A percentile compares a stretch with the other conserved stretches of the same genome.
phyloP scores from a whole-genome alignment of 441 rosid species.

The Erodium texanum region DNA sequence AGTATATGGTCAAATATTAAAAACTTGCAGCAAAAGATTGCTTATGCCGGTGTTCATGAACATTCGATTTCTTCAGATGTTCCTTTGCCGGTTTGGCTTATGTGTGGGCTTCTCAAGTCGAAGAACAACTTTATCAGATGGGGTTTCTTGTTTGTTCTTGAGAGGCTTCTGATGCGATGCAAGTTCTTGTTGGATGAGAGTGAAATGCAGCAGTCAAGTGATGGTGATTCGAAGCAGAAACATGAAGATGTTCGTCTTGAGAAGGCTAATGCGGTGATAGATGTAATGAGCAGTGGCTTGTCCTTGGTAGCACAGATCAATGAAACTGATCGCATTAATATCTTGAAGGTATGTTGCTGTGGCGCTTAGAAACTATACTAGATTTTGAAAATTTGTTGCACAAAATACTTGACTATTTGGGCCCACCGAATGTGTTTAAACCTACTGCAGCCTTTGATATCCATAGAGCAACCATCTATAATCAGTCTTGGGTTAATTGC shows the following conservation, averaged over 20 bases:
- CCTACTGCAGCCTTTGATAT: too few species aligned
- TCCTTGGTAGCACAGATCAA: constrained; percentile 76
- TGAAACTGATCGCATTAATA: constrained; percentile 88
- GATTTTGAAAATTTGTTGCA: constrained; percentile 8
- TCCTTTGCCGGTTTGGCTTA: constrained; percentile 73
- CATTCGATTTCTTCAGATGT: constrained; percentile 56
- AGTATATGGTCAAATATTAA: constrained; percentile 67
- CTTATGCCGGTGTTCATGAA: constrained; percentile 61
- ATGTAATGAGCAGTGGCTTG: constrained; percentile 91
- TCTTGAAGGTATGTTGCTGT: constrained; percentile 65
- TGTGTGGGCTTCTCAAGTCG: constrained; percentile 95
- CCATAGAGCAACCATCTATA: not conserved
- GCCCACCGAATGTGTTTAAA: not conserved
- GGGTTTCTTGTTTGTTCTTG: constrained; percentile 84
- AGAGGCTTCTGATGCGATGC: constrained; percentile 94
- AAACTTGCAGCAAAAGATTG: constrained; percentile 58
- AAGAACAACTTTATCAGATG: constrained; percentile 59
- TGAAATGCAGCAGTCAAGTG: constrained; percentile 54
- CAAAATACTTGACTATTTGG: not conserved
- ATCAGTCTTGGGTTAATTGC: too few species aligned
- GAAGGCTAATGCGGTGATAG: constrained; percentile 93
- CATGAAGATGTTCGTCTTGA: constrained; percentile 55
- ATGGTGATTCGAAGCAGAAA: constrained; percentile 32
- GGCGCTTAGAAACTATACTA: constrained; percentile 6
- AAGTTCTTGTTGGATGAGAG: constrained; percentile 86